These are phyloP conservation scores for Leptographium radiaticola DNA, from an alignment of 2,329 filamentous ascomycete species.

Conservation along the genomic window DNA sequence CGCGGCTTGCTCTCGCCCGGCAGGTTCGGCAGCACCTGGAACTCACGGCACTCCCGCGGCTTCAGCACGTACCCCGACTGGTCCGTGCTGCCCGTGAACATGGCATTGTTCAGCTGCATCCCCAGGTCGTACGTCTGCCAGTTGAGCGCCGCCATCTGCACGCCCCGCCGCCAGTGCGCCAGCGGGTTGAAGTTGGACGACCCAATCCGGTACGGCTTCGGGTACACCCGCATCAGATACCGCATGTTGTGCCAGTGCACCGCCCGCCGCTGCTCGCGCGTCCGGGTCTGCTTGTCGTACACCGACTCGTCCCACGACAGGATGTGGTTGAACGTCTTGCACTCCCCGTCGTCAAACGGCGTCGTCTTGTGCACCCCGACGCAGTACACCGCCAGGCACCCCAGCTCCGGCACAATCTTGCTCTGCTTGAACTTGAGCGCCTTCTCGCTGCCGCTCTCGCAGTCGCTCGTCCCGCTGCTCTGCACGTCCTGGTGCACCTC, in stretches of 20 bases:
- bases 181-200: conserved; percentile 94
- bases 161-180: conserved; percentile 85
- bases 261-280: conserved; percentile 60
- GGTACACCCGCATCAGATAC: conserved; percentile 89
- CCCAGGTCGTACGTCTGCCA: conserved; percentile 97
- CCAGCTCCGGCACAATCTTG: conserved; percentile 76
- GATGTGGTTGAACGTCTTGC: conserved; percentile 84
- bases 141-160: conserved; percentile 95
- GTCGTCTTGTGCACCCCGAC: conserved; percentile 62
- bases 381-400: conserved; percentile 70
- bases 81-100: conserved; percentile 86
- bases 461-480: conserved; percentile 57
- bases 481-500: conserved; percentile 34
- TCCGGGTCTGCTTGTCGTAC: conserved; percentile 69
- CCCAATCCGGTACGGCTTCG: conserved; percentile 64
- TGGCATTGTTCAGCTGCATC: conserved; percentile 93
- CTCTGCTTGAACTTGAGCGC: conserved; percentile 51
- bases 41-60: conserved; percentile 69
- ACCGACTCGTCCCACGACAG: conserved; percentile 88
- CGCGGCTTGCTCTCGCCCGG: conserved; percentile 29
- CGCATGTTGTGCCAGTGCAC: conserved; percentile 85
- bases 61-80: conserved; percentile 88
- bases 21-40: conserved; percentile 45
- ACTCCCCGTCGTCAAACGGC: conserved; percentile 65
- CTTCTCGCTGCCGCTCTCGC: conserved; percentile 56